These are phyloP conservation scores for Globisporangium lucens DNA, from an alignment of 352 stramenopile species.

Conservation along the genomic window DNA sequence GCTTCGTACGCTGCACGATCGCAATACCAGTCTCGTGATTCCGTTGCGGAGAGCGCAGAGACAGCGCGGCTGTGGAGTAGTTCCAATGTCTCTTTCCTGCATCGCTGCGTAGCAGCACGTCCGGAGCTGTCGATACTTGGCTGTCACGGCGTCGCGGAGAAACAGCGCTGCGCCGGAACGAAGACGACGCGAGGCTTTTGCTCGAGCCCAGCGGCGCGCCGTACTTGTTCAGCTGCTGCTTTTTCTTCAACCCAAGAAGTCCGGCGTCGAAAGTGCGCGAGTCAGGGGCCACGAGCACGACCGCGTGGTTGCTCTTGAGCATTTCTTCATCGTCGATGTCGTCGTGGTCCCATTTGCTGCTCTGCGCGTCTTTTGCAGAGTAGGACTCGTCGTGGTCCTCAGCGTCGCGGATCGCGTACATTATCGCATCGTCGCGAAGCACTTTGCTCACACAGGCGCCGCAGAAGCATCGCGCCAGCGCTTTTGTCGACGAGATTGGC, in stretches of 20 bases:
- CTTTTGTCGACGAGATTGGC: constrained; percentile 16
- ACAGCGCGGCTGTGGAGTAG: constrained; percentile 42
- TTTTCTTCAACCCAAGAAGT: constrained; percentile 4
- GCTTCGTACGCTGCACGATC: constrained; percentile 17
- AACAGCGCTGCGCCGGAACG: constrained; percentile 2
- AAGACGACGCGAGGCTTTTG: constrained; percentile 10
- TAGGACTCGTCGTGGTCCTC: neutral
- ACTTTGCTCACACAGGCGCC: constrained; percentile 52
- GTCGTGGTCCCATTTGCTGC: constrained; percentile 35
- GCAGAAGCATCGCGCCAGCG: constrained; percentile 53
- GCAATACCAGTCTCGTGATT: constrained; percentile 13
- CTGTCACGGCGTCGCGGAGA: constrained; percentile 14
- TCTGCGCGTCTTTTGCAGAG: constrained; percentile 1
- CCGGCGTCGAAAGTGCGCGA: constrained; percentile 22
- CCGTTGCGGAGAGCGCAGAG: constrained; percentile 33
- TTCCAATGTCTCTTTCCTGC: constrained; percentile 39
- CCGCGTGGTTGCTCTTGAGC: constrained; percentile 21
- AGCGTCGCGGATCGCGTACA: constrained; percentile 45
- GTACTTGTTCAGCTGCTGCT: constrained; percentile 15
- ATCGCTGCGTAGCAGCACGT: constrained; percentile 47
- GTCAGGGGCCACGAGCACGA: constrained; percentile 24
- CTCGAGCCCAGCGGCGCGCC: constrained; percentile 16
- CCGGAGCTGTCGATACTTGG: constrained; percentile 25
- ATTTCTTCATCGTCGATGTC: constrained; percentile 38
- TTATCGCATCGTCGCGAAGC: constrained; percentile 42